These are phyloP conservation scores for Myxozyma vanderwaltii DNA, from an alignment of 805 yeast genomes.

Conservation along the genomic window DNA sequence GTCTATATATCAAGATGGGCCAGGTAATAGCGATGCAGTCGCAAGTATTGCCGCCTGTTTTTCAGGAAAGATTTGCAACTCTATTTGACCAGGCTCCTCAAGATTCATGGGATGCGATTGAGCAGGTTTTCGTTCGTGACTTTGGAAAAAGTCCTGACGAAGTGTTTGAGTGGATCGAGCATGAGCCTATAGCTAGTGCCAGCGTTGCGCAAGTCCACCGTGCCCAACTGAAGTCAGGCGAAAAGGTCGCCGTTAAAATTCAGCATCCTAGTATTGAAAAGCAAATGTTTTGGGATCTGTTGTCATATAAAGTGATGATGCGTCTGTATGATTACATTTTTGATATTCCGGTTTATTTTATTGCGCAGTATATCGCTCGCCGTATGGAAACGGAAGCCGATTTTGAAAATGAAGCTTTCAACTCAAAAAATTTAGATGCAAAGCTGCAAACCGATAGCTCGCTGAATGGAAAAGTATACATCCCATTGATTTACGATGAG, in stretches of 20 bases:
- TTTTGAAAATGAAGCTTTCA: constrained; percentile 58
- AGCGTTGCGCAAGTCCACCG: constrained; percentile 71
- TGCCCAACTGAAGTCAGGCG: constrained; percentile 53
- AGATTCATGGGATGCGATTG: constrained; percentile 47
- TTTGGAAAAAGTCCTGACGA: constrained; percentile 51
- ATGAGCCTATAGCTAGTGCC: constrained; percentile 70
- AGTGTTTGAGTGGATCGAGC: constrained; percentile 53
- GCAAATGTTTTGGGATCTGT: constrained; percentile 64
- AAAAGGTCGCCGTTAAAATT: constrained; percentile 63
- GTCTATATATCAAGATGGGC: constrained; percentile 73
- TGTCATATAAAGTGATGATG: constrained; percentile 57
- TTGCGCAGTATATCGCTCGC: constrained; percentile 58
- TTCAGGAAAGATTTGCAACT: constrained; percentile 56
- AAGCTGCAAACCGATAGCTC: constrained; percentile 50
- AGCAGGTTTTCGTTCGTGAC: constrained; percentile 37
- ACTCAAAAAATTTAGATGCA: constrained; percentile 49
- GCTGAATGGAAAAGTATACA: constrained; percentile 50
- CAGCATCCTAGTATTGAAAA: constrained; percentile 64
- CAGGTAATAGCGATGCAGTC: constrained; percentile 81
- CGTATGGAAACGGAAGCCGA: constrained; percentile 64
- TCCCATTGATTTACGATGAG: constrained; percentile 57
- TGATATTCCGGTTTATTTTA: constrained; percentile 62
- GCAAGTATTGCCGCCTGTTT: constrained; percentile 63
- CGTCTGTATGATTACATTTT: constrained; percentile 58
- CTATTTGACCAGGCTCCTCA: constrained; percentile 74